These are phyloP conservation scores for Hypomontagnella submonticulosa DNA, from an alignment of 495 filamentous ascomycete genomes.

Conservation along the genomic window DNA sequence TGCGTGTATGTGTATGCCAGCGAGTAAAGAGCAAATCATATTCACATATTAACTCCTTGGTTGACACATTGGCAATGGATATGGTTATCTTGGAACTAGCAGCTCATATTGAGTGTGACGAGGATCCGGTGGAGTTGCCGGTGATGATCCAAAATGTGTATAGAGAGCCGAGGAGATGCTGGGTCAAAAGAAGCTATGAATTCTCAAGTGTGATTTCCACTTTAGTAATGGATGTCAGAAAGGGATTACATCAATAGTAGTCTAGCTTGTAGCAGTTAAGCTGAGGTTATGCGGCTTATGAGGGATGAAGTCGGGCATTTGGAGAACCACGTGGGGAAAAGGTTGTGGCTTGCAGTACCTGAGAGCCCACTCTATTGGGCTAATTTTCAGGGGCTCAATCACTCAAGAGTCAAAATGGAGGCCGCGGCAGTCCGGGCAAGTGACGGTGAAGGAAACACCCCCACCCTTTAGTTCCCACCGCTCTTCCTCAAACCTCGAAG, in stretches of 20 bases:
- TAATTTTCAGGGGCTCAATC: constrained; percentile 7
- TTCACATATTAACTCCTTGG: no score
- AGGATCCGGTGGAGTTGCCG: no score
- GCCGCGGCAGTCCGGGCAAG: constrained; percentile 6
- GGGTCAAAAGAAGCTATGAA: no score
- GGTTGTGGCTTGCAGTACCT: constrained; percentile 7
- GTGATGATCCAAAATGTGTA: no score
- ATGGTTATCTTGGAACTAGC: no score
- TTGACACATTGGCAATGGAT: no score
- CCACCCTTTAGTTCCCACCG: constrained; percentile 18
- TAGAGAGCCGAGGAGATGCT: no score
- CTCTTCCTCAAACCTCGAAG: constrained; percentile 15
- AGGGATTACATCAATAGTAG: no score
- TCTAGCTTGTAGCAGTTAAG: background rate
- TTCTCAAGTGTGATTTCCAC: no score
- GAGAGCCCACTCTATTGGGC: constrained; percentile 13
- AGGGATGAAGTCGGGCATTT: constrained; percentile 7
- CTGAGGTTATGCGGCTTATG: constrained; percentile 5
- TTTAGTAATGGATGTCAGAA: no score
- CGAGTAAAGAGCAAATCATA: no score
- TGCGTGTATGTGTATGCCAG: background rate
- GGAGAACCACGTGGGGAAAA: constrained; percentile 7
- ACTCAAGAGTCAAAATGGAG: constrained; percentile 11
- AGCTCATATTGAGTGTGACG: no score
- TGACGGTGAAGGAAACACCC: constrained; percentile 10